A percentile compares a stretch with the other conserved stretches of the same genome.
Evolutionary conservation across 306 rosid genomes (phyloP).

Genomic region (Cyamopsis tetragonoloba): DNA sequence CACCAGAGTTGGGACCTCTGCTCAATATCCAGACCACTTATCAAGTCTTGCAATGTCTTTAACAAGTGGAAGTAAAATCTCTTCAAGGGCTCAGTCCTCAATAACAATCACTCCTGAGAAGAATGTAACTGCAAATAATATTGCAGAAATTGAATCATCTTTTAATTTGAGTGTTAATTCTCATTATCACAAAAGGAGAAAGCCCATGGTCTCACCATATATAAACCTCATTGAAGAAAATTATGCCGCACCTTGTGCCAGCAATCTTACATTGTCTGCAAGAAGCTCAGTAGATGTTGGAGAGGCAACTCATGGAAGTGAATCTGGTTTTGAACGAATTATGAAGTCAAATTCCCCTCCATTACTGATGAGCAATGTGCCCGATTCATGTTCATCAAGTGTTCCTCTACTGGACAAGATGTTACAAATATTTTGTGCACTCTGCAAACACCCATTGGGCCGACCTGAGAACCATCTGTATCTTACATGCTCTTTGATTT

Average conservation of each 20-base stretch:
- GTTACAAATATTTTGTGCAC: conserved; percentile 56
- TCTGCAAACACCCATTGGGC: conserved; percentile 75
- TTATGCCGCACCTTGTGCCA: conserved; percentile 33
- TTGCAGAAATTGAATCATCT: conserved; percentile 54
- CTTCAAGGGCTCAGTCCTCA: conserved; percentile 39
- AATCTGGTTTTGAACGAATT: conserved; percentile 32
- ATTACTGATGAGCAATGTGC: conserved; percentile 20
- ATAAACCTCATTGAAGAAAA: conserved; percentile 42
- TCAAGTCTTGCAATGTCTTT: conserved; percentile 28
- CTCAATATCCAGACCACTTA: conserved; percentile 39
- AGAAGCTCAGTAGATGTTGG: conserved; percentile 26
- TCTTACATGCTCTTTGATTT: conserved; percentile 52
- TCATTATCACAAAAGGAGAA: conserved; percentile 69
- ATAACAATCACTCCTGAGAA: conserved; percentile 55
- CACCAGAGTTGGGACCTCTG: conserved; percentile 46
- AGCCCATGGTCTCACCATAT: conserved; percentile 35
- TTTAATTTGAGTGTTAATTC: conserved; percentile 79
- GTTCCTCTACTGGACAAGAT: conserved; percentile 44
- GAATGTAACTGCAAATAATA: conserved; percentile 33
- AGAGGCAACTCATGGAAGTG: conserved; percentile 43
- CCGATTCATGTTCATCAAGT: conserved; percentile 32
- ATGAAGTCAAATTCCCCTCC: conserved; percentile 33
- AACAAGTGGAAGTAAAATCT: conserved; percentile 26
- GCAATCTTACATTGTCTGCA: conserved; percentile 30
- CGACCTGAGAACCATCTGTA: conserved; percentile 60